Evolutionary conservation across 73 alveolate genomes (phyloP).

Genomic region (Symbiodinium natans): DNA sequence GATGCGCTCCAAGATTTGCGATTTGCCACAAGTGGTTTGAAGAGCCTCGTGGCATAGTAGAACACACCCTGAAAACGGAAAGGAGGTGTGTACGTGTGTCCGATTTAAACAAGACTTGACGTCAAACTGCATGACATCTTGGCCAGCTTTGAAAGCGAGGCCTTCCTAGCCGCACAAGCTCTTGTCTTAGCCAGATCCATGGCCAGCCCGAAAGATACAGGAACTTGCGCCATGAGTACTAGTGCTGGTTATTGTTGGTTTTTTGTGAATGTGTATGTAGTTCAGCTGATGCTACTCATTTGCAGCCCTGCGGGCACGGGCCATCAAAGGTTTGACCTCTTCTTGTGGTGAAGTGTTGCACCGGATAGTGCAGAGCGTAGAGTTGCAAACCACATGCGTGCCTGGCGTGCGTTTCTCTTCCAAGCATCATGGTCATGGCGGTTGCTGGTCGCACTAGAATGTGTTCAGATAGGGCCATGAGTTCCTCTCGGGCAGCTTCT

Average conservation of each 20-base stretch:
- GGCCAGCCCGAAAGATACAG: too few relatives aligned
- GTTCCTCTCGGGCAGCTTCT: too few relatives aligned
- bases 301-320: neutral
- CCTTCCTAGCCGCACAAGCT: neutral
- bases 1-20: neutral
- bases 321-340: neutral
- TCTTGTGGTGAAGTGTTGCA: neutral
- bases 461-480: too few relatives aligned
- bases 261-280: neutral
- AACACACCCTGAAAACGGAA: neutral
- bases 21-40: neutral
- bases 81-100: too few relatives aligned
- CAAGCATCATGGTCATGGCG: too few relatives aligned
- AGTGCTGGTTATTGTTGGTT: neutral
- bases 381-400: too few relatives aligned
- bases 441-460: too few relatives aligned
- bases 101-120: neutral
- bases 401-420: too few relatives aligned
- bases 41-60: neutral
- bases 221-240: neutral
- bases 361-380: too few relatives aligned
- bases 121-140: neutral
- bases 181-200: too few relatives aligned
- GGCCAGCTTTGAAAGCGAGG: neutral
- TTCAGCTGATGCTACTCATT: too few relatives aligned